Base-by-base conservation (phyloP, 176 grass and related monocot genomes). In the Lolium perenne region DNA sequence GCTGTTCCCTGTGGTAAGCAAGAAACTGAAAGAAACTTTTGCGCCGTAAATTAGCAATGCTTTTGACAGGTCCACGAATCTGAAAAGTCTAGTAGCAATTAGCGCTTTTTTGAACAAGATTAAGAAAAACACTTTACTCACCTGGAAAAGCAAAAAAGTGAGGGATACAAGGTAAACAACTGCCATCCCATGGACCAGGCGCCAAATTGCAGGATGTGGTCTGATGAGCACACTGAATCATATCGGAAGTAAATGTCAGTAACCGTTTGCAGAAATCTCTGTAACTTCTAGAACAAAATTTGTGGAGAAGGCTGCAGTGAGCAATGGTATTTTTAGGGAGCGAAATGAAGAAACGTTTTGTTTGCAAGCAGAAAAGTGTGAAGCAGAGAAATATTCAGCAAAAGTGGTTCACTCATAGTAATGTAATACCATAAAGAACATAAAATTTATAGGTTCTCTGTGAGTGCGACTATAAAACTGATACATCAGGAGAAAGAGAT, bases 121-220 rank as follows among this genome's bases (percentile, higher is more conserved):
- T 78, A 8, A 17, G 58, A 64, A 68, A 82, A 8, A 67, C 50
- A 57, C 41, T 79, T 69, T 32, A 88, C 70, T 87, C 48, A 96
- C 97, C 97, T 99, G 97, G 76, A 99, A 99, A 94, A 99, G 97
- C 67, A 99, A 88, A 94, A 99, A 99, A 13, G 97, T 96, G 62
- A 99, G 97, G 65, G 97, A 82, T 49, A 94, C 90, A 78, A 99
- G 94, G 85, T 99, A 99, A 80, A 99, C 92, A 85, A 99, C 97
- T 83, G 94, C 88, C 88, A 96, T 86, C 56, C 97, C 97, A 84
- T 99, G 97, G 80, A 99, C 97, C 66, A 99, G 89, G 50, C 97
- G 94, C 97, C 97, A 99, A 86, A 99, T 91, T 2, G 97, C 94
- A 86, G 97, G 97, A 87, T 99, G 97, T 74, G 97, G 97, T 87